These are phyloP conservation scores for Catunica adiposa DNA, from an alignment of 2,329 filamentous ascomycete genomes.

Conservation along the genomic window DNA sequence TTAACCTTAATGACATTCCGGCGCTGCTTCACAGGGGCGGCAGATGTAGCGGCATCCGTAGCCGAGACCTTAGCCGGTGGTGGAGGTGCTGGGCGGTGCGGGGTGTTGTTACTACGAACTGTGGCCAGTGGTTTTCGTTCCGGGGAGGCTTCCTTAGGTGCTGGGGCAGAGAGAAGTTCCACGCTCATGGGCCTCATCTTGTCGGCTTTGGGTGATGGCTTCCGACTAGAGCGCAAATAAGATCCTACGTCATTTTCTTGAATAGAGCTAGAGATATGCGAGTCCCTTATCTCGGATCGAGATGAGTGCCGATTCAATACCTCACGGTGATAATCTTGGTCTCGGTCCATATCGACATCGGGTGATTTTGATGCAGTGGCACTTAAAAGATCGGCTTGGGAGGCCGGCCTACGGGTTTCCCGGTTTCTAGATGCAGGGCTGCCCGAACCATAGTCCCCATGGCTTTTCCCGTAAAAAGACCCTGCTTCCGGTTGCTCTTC, in stretches of 20 bases:
- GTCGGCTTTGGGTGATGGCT: slow-evolving; percentile 4
- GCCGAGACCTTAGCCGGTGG: slow-evolving; percentile 95
- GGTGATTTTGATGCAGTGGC: not conserved
- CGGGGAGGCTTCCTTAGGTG: slow-evolving; percentile 26
- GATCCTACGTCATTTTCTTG: slow-evolving; percentile 73
- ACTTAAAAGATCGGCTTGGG: not conserved
- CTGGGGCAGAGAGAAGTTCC: slow-evolving; percentile 5
- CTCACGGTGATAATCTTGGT: not conserved
- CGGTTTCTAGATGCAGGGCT: slow-evolving; percentile 36
- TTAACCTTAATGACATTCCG: slow-evolving; percentile 77
- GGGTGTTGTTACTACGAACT: slow-evolving; percentile 46
- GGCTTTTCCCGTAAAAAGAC: slow-evolving; percentile 26
- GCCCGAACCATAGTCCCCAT: slow-evolving; percentile 36
- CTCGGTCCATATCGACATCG: slow-evolving; percentile 18
- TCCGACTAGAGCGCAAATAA: slow-evolving; percentile 33
- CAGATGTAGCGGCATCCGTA: slow-evolving; percentile 36
- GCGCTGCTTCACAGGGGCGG: slow-evolving; percentile 41
- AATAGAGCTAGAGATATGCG: slow-evolving; percentile 38
- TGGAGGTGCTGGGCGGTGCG: slow-evolving; percentile 57
- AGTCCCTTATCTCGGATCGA: not conserved
- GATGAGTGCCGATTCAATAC: not conserved
- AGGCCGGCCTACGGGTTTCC: slow-evolving; percentile 15
- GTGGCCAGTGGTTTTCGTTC: slow-evolving; percentile 39
- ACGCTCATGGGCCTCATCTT: slow-evolving; percentile 5
- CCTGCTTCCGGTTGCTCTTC: slow-evolving; percentile 21